These are phyloP conservation scores for Dictyostelium brefeldianum DNA, from an alignment of 78 protist species.

Conservation along the genomic window DNA sequence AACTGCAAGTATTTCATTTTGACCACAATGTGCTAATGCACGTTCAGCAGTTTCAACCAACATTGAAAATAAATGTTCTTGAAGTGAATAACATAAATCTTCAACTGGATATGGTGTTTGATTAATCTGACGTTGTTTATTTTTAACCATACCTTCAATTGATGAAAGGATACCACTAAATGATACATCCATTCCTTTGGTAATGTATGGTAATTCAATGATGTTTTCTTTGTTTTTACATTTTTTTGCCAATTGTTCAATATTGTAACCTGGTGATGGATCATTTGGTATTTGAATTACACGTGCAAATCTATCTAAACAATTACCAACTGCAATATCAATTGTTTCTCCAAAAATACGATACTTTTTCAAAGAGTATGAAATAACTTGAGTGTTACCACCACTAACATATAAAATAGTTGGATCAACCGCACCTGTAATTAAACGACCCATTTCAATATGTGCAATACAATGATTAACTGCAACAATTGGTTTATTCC, in stretches of 20 bases:
- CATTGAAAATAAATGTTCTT: slow-evolving; percentile 98
- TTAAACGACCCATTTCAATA: slow-evolving; percentile 99
- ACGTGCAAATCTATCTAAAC: slow-evolving; percentile 96
- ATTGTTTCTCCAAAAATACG: slow-evolving; percentile 99
- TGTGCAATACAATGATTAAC: slow-evolving; percentile 99
- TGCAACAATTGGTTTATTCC: slow-evolving; percentile 96
- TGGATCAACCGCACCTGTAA: slow-evolving; percentile 96
- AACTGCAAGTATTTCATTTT: slow-evolving; percentile 96
- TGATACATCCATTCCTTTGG: slow-evolving; percentile 98
- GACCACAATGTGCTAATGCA: slow-evolving; percentile 98
- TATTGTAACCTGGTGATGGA: slow-evolving; percentile 99
- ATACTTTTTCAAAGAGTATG: slow-evolving; percentile 88
- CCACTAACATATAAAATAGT: slow-evolving; percentile 99
- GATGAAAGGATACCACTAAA: slow-evolving; percentile 94
- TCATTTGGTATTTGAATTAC: slow-evolving; percentile 95
- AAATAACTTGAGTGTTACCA: slow-evolving; percentile 98
- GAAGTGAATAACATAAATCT: slow-evolving; percentile 96
- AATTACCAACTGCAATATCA: slow-evolving; percentile 99
- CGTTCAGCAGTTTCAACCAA: slow-evolving; percentile 99
- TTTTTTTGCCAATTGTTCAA: slow-evolving; percentile 97
- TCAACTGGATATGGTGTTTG: slow-evolving; percentile 61
- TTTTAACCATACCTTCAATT: slow-evolving; percentile 72
- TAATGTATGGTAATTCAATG: slow-evolving; percentile 96
- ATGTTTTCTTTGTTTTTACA: slow-evolving; percentile 65
- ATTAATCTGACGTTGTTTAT: not conserved